Conservation (phyloP, 2,329 filamentous ascomycete species). For the Phialocephala subalpina region DNA sequence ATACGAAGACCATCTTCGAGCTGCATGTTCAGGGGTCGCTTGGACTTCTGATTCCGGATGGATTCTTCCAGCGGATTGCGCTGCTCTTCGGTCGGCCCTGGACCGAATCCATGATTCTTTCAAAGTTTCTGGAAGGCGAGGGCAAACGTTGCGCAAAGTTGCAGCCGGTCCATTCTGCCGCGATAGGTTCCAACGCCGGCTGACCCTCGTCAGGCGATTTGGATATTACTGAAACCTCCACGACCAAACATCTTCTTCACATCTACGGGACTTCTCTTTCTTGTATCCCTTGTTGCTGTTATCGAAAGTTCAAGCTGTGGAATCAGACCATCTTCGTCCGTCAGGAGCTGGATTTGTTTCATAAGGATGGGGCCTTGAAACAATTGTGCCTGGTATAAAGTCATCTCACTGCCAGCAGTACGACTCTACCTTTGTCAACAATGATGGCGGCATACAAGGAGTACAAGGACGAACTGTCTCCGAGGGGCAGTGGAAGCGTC, state of each 20-base stretch:
- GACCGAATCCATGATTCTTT: neutral
- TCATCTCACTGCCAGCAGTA: conserved; percentile 3
- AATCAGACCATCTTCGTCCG: neutral
- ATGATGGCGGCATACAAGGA: conserved; percentile 34
- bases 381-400: conserved; percentile 4
- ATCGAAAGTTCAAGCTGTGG: neutral
- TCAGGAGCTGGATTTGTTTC: conserved; percentile 4
- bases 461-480: conserved; percentile 29
- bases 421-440: conserved; percentile 4
- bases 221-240: neutral
- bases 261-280: neutral
- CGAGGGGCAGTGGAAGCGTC: conserved; percentile 26
- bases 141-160: neutral
- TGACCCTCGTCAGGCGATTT: neutral
- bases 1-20: neutral
- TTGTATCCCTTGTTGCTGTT: neutral
- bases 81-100: neutral
- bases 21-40: neutral
- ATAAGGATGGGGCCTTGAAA: conserved; percentile 7
- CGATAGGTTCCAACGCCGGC: neutral
- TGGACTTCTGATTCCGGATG: neutral
- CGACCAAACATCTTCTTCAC: neutral
- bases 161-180: neutral
- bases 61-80: neutral
- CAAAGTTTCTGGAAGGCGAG: neutral